phyloP scores from a whole-genome alignment of 345 rosid species.

The Murraya paniculata region DNA sequence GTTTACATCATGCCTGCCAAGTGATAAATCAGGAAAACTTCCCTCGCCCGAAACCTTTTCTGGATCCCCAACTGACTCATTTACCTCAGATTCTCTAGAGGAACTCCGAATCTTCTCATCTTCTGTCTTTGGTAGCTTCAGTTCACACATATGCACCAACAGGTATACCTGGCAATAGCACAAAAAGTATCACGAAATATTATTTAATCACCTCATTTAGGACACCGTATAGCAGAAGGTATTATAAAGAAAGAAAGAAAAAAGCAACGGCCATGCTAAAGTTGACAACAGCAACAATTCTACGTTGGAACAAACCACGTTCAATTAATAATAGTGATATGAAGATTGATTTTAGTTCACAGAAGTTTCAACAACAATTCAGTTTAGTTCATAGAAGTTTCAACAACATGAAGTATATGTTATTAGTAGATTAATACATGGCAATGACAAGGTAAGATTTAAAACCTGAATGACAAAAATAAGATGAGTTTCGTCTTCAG shows the following conservation, averaged over 20 bases:
- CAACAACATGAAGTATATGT: not conserved
- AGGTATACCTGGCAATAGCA: constrained; percentile 48
- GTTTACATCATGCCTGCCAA: constrained; percentile 25
- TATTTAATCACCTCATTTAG: constrained; percentile 10
- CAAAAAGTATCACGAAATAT: constrained; percentile 14
- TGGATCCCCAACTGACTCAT: constrained; percentile 20
- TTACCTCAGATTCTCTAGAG: constrained; percentile 20
- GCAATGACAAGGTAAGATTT: not conserved
- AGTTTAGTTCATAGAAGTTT: not conserved
- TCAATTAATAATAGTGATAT: not conserved
- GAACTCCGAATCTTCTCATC: constrained; percentile 24
- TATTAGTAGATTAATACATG: not conserved
- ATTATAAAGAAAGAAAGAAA: not conserved
- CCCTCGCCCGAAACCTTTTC: constrained; percentile 29
- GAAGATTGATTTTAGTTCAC: not conserved
- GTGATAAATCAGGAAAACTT: constrained; percentile 30
- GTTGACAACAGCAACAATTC: not conserved
- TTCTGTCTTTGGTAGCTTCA: constrained; percentile 30
- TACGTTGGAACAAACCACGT: not conserved
- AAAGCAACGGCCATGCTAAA: not conserved
- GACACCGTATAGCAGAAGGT: not conserved
- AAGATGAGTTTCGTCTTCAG: not conserved
- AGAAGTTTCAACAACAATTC: not conserved
- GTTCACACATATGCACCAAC: constrained; percentile 53
- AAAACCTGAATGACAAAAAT: not conserved